Percentiles rank a stretch among this genome's conserved stretches.
These are phyloP conservation scores for Withania somnifera DNA, from an alignment of 305 asterid genomes.

Conservation along the genomic window DNA sequence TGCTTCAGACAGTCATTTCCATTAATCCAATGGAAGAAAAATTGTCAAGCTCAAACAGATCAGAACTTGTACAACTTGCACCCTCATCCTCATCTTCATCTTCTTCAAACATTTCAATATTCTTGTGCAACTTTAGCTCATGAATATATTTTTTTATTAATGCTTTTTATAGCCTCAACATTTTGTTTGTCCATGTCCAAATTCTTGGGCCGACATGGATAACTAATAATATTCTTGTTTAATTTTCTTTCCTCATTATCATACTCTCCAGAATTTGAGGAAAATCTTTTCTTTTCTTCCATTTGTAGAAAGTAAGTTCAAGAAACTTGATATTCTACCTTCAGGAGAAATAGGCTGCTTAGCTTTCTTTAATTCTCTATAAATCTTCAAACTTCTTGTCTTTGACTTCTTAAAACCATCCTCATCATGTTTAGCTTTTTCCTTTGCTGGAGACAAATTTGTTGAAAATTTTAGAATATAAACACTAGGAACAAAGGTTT, in stretches of 20 bases:
- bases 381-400: slow-evolving; percentile 57
- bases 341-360: slow-evolving; percentile 94
- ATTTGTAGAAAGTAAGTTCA: slow-evolving; percentile 50
- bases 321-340: slow-evolving; percentile 55
- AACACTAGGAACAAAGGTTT: background rate
- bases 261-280: no score
- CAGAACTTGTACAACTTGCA: background rate
- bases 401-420: slow-evolving; percentile 20
- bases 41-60: background rate
- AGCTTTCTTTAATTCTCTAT: slow-evolving; percentile 66
- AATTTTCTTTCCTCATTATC: background rate
- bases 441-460: background rate
- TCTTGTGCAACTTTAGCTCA: background rate
- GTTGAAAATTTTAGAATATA: background rate
- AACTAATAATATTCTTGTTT: slow-evolving; percentile 28
- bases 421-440: background rate
- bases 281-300: slow-evolving; percentile 36
- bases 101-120: background rate
- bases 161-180: background rate
- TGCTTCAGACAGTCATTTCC: background rate
- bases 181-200: background rate
- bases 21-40: background rate
- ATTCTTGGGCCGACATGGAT: background rate
- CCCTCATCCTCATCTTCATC: background rate
- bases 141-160: background rate